A percentile compares a stretch with the other conserved stretches of the same genome.
Evolutionary conservation across 2,329 filamentous ascomycete genomes (phyloP).

Genomic region (Cladosporium sp.): DNA sequence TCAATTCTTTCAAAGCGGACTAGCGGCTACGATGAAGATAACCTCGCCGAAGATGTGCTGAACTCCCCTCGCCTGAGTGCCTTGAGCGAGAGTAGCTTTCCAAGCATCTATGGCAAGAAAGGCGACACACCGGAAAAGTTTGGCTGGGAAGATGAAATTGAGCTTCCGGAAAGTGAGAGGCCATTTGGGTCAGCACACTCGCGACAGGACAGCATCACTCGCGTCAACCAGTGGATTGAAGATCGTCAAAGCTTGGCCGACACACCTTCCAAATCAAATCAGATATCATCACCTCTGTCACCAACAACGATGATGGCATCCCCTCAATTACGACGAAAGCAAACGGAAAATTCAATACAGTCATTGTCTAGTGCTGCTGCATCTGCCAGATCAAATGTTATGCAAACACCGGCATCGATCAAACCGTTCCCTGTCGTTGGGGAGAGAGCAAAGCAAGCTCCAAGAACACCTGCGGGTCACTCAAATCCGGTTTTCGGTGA

Average conservation of each 20-base stretch:
- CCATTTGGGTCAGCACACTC: conserved; percentile 15
- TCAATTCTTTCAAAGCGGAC: conserved; percentile 30
- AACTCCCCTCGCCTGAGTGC: conserved; percentile 33
- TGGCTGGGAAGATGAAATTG: conserved; percentile 24
- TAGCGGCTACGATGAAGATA: conserved; percentile 20
- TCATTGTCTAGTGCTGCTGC: conserved; percentile 22
- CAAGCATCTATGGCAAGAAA: conserved; percentile 32
- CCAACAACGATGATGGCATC: conserved; percentile 4
- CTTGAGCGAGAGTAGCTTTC: conserved; percentile 36
- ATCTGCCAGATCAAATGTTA: conserved; percentile 3
- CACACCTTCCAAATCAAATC: conserved; percentile 28
- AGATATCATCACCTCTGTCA: conserved; percentile 19
- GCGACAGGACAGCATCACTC: conserved; percentile 31
- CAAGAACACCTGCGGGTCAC: conserved; percentile 15
- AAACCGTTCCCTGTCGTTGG: not conserved
- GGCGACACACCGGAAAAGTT: conserved; percentile 24
- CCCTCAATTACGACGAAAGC: conserved; percentile 10
- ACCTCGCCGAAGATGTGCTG: conserved; percentile 24
- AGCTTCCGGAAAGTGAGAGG: not conserved
- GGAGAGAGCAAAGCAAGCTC: not conserved
- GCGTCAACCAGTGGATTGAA: conserved; percentile 35
- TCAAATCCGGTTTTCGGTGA: conserved; percentile 23
- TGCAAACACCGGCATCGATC: not conserved
- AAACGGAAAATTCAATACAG: conserved; percentile 16
- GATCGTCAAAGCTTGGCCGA: conserved; percentile 22